phyloP scores from a whole-genome alignment of 1,284 basidiomycete genomes.

The Trametes polyzona region DNA sequence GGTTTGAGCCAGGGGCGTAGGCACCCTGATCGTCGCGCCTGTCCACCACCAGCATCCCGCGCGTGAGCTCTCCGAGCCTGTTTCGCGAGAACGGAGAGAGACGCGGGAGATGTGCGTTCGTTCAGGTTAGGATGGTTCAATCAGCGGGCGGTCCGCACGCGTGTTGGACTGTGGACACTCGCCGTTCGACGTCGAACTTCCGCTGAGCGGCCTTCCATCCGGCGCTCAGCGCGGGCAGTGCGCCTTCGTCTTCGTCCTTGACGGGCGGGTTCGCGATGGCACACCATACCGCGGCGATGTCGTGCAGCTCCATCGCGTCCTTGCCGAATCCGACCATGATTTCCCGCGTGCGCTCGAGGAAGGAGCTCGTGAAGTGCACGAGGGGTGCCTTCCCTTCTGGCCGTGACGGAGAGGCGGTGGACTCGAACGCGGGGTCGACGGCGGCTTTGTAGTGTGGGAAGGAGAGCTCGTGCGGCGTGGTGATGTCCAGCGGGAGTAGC shows the following conservation, averaged over 20 bases:
- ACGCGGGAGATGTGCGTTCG: too few species aligned
- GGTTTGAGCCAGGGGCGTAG: conserved; percentile 65
- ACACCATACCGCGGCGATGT: conserved; percentile 83
- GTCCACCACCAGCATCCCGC: conserved; percentile 79
- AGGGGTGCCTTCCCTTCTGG: conserved; percentile 55
- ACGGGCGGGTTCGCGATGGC: conserved; percentile 68
- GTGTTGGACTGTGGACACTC: conserved; percentile 15
- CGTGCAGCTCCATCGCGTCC: conserved; percentile 86
- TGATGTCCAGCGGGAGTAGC: conserved; percentile 82
- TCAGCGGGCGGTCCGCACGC: background rate
- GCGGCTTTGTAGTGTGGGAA: conserved; percentile 63
- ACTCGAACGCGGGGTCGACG: conserved; percentile 61
- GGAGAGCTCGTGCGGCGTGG: conserved; percentile 76
- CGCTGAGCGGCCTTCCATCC: conserved; percentile 61
- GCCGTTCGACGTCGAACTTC: conserved; percentile 71
- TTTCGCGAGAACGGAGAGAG: too few species aligned
- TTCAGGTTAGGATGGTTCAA: too few species aligned
- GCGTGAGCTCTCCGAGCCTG: conserved; percentile 58
- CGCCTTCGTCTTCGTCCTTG: conserved; percentile 24
- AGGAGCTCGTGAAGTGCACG: conserved; percentile 77
- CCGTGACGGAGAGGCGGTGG: conserved; percentile 49
- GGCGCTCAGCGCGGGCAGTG: conserved; percentile 37
- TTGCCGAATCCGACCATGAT: conserved; percentile 74
- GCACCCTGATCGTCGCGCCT: conserved; percentile 61
- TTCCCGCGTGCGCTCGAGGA: conserved; percentile 76